Conservation (phyloP, 805 yeast genomes). For the Spathaspora gorwiae region DNA sequence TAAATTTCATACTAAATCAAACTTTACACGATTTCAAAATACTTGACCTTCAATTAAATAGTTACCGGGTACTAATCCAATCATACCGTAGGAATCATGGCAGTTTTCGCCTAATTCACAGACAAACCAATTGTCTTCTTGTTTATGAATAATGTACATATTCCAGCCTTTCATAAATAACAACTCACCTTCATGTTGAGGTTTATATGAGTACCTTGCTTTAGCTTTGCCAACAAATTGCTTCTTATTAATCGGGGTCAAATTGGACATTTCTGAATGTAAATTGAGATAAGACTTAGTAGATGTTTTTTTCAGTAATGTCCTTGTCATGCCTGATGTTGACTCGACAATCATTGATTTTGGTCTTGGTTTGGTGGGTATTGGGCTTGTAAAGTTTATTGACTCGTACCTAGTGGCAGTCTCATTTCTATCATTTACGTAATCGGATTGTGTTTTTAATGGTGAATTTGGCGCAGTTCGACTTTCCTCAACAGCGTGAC, state of each 20-base stretch:
- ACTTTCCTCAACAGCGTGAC: constrained; percentile 16
- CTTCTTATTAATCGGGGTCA: constrained; percentile 30
- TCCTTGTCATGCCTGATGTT: constrained; percentile 10
- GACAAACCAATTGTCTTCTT: constrained; percentile 42
- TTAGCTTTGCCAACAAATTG: constrained; percentile 31
- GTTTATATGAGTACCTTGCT: constrained; percentile 36
- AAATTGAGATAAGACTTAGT: constrained; percentile 28
- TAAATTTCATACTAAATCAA: too few relatives aligned
- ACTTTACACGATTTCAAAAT: neutral
- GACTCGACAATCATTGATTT: constrained; percentile 20
- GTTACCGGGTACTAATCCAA: constrained; percentile 43
- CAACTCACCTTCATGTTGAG: constrained; percentile 40
- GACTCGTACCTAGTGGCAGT: constrained; percentile 35
- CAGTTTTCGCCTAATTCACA: constrained; percentile 38
- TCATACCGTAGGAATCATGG: constrained; percentile 21
- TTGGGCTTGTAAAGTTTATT: constrained; percentile 14
- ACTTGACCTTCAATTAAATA: constrained; percentile 32
- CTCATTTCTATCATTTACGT: constrained; percentile 32
- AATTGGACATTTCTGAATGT: constrained; percentile 19
- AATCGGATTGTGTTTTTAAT: constrained; percentile 21
- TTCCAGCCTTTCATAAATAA: constrained; percentile 38
- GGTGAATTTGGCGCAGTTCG: constrained; percentile 16
- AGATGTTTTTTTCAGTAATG: constrained; percentile 29
- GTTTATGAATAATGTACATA: constrained; percentile 38
- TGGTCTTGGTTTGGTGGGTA: constrained; percentile 12